These are phyloP conservation scores for Platanthera guangdongensis DNA, from an alignment of 106 monocot species.

Conservation along the genomic window DNA sequence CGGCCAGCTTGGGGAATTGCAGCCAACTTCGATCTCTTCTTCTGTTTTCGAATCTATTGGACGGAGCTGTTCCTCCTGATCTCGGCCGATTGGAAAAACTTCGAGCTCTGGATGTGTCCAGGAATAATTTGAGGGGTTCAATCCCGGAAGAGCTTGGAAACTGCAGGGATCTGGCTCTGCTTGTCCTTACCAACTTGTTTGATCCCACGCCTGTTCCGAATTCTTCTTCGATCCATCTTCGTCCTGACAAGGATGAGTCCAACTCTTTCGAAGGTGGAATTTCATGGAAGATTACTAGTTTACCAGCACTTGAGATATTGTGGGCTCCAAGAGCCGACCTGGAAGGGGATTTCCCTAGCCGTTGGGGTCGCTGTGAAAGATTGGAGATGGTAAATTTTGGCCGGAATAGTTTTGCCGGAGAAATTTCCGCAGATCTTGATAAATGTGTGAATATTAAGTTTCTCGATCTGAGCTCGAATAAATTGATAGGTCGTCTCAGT, in stretches of 20 bases:
- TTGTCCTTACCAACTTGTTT: slow-evolving; percentile 49
- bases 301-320: slow-evolving; percentile 63
- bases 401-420: slow-evolving; percentile 50
- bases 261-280: slow-evolving; percentile 73
- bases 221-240: background rate
- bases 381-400: slow-evolving; percentile 79
- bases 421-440: slow-evolving; percentile 28
- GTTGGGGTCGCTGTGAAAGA: slow-evolving; percentile 66
- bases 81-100: slow-evolving; percentile 46
- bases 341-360: slow-evolving; percentile 59
- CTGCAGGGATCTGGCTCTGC: slow-evolving; percentile 49
- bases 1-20: slow-evolving; percentile 52
- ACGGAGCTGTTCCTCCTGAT: slow-evolving; percentile 42
- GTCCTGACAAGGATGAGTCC: slow-evolving; percentile 28
- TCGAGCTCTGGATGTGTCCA: slow-evolving; percentile 64
- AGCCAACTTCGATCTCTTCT: slow-evolving; percentile 33
- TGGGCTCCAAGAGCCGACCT: slow-evolving; percentile 69
- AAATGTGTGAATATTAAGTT: slow-evolving; percentile 60
- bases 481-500: slow-evolving; percentile 50
- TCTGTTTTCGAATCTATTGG: slow-evolving; percentile 55
- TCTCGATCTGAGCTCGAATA: slow-evolving; percentile 76
- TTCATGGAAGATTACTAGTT: slow-evolving; percentile 41
- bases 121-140: slow-evolving; percentile 59
- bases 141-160: slow-evolving; percentile 72
- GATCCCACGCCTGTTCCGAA: slow-evolving; percentile 20